Conservation (phyloP, 805 yeast genomes). For the Millerago galiae region DNA sequence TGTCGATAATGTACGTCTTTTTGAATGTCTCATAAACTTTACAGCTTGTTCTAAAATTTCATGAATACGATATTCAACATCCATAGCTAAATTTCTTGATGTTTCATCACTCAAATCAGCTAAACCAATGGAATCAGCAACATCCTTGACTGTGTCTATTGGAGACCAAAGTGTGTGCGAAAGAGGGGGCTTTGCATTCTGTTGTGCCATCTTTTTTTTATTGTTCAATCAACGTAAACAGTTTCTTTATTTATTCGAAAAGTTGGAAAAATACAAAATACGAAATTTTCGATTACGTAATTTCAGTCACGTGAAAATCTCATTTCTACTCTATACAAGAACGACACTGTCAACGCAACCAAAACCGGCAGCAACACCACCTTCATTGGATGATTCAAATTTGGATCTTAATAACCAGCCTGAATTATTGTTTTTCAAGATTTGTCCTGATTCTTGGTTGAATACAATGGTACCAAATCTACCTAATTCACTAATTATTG, state of each 20-base stretch:
- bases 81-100: slow-evolving; percentile 94
- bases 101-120: slow-evolving; percentile 80
- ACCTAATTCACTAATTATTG: slow-evolving; percentile 86
- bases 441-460: slow-evolving; percentile 52
- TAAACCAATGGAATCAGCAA: slow-evolving; percentile 86
- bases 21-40: slow-evolving; percentile 92
- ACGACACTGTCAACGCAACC: slow-evolving; percentile 90
- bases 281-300: background rate
- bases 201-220: slow-evolving; percentile 3
- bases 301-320: background rate
- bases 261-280: background rate
- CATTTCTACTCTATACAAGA: slow-evolving; percentile 24
- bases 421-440: slow-evolving; percentile 57
- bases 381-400: slow-evolving; percentile 83
- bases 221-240: background rate
- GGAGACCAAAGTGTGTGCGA: slow-evolving; percentile 98
- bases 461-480: slow-evolving; percentile 80
- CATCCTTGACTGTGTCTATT: slow-evolving; percentile 92
- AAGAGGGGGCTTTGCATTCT: slow-evolving; percentile 40
- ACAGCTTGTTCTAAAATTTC: slow-evolving; percentile 94
- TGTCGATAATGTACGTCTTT: slow-evolving; percentile 74
- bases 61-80: slow-evolving; percentile 94
- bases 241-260: no score
- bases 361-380: slow-evolving; percentile 99
- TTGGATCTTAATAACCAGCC: slow-evolving; percentile 90